Evolutionary conservation across 2,329 filamentous ascomycete species (phyloP), one percentile per base, ranked within the genome.

Genomic region (Diaporthe aspalathi): DNA sequence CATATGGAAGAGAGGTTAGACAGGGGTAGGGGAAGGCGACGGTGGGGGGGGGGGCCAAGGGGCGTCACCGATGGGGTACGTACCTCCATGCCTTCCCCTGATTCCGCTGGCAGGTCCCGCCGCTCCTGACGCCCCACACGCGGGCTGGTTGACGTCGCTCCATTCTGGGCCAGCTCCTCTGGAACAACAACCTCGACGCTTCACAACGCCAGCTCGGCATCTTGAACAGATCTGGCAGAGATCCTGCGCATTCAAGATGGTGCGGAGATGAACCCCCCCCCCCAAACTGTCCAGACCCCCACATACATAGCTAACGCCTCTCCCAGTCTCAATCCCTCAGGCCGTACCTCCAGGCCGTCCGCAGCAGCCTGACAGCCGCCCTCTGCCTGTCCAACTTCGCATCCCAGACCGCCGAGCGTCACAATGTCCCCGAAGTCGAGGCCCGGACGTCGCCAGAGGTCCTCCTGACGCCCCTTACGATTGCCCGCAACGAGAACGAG

Each of bases 351-450:
- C 94, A 97, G 87, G 97, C 94, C 83, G 96, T 98, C 78, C 94
- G 96, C 78, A 95, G 93, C 80, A 97, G 94, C 79, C 89, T 99
- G 79, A 98, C 95, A 50, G 94, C 95, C 75, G 95, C 96, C 75
- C 91, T 99, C 76, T 95, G 94, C 72, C 89, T 97, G 72, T 95
- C 94, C 82, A 97, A 99, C 88, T 99, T 99, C 83, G 95, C 96
- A 74, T 98, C 95, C 63, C 96, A 99, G 84, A 94, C 93, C 56
- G 94, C 95, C 69, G 97, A 99, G 86, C 89, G 96, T 77, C 96
- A 98, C 86, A 99, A 99, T 86, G 95, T 98, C 56, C 96, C 96
- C 73, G 96, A 99, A 83, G 93, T 99, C 78, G 96, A 99, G 86
- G 95, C 95, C 52, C 91, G 91, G 75, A 94, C 92, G 67, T 97